Conservation (phyloP, 257 asterid species). For the Linderniella brevidens region DNA sequence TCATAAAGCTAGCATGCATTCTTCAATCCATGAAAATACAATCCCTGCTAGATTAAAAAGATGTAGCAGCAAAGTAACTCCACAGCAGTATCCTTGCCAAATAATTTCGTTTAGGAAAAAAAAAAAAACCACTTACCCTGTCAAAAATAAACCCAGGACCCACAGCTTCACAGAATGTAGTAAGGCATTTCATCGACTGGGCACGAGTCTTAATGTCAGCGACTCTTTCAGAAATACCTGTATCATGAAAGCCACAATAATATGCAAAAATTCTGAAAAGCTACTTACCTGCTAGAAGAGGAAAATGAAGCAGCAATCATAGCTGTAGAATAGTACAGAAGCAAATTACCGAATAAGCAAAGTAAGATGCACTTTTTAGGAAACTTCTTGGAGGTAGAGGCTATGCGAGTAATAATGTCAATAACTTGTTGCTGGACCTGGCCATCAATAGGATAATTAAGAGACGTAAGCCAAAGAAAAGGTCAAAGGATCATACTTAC, state of each 20-base stretch:
- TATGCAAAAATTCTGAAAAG: not conserved
- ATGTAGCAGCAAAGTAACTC: not conserved
- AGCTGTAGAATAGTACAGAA: not conserved
- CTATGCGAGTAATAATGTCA: constrained; percentile 52
- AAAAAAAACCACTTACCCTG: constrained; percentile 39
- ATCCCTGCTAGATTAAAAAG: no score
- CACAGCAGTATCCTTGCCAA: no score
- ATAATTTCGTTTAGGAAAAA: not conserved
- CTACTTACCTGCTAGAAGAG: not conserved
- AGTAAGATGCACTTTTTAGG: constrained; percentile 88
- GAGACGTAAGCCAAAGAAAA: constrained; percentile 11
- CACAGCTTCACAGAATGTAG: constrained; percentile 89
- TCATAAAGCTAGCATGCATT: no score
- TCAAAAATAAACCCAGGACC: constrained; percentile 94
- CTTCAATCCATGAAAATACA: no score
- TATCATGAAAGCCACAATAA: not conserved
- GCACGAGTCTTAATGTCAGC: constrained; percentile 97
- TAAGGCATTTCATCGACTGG: constrained; percentile 88
- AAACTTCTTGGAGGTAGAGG: constrained; percentile 73
- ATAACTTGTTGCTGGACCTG: constrained; percentile 98
- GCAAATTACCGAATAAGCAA: constrained; percentile 54
- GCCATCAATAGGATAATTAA: constrained; percentile 9
- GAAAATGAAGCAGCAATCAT: not conserved
- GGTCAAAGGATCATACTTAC: not conserved
- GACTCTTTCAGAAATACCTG: constrained; percentile 88